Base-by-base conservation (phyloP, 345 rosid genomes). In the Schrenkiella parvula region DNA sequence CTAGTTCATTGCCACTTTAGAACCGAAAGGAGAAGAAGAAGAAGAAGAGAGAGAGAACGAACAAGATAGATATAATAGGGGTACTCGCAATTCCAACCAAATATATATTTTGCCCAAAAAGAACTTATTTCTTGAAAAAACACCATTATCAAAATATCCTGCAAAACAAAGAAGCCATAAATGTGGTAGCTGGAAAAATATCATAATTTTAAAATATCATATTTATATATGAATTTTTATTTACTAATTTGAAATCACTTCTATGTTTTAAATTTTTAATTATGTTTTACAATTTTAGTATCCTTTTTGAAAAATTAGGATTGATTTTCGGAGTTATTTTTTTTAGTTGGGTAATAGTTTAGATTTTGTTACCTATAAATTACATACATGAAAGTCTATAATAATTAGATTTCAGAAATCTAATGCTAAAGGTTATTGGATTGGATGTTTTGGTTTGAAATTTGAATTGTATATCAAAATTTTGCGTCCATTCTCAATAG, bases 1-100 rank as follows among this genome's bases (percentile, higher is more conserved):
- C 28, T 37, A 52, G 19, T 72, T 63, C 70, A 54, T 37, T 37
- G 58, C 56, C 66, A 55, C 41, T 65, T 39, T 12, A 3, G n/a
- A 42, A 54, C 8, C 25, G 21, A 12, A 8, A 47, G 3, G 7
- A 50, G 28, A 14, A 28, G 52, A 14, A 21, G 34, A 4, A 22
- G 8, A 7, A 3, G 13, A 15, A 22, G 9, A n/a, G 35, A 28
- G 11, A 43, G 10, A 29, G 8, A 28, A 41, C 2, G 2, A 11
- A 17, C n/a, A 22, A 14, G n/a, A 34, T 37, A 1, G 14, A 43
- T 9, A n/a, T 56, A 53, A 26, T 66, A 8, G 10, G 10, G 37
- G 2, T 35, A 50, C 55, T 31, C 39, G 15, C 47, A 37, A 52
- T 66, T 51, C 22, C 22, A 50, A 50, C 70, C 48, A 66, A 52